Percentiles rank a stretch among this genome's conserved stretches.
Evolutionary conservation across 805 yeast genomes (phyloP).

Genomic region (Nakazawaea ernobii): DNA sequence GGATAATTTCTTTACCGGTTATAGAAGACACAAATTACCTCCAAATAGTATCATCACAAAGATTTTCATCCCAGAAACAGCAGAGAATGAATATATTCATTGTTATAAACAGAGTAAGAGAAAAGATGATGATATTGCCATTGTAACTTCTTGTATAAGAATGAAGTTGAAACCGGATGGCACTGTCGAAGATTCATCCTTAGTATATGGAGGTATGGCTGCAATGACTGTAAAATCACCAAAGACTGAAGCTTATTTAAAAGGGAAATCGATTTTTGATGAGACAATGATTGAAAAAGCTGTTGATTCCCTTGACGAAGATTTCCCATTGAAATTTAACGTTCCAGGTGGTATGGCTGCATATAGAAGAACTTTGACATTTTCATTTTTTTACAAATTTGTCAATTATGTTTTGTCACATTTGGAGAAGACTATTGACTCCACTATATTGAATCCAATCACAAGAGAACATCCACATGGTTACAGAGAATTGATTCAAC

Average conservation of each 20-base stretch:
- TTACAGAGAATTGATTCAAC: constrained; percentile 31
- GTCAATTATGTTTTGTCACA: constrained; percentile 25
- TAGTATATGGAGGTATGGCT: constrained; percentile 45
- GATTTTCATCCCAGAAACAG: constrained; percentile 35
- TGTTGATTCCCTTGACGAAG: constrained; percentile 23
- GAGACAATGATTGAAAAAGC: constrained; percentile 24
- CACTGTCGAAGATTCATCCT: constrained; percentile 23
- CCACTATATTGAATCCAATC: constrained; percentile 27
- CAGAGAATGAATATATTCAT: constrained; percentile 29
- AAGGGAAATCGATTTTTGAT: constrained; percentile 20
- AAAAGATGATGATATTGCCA: constrained; percentile 45
- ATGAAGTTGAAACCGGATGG: constrained; percentile 19
- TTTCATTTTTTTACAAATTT: constrained; percentile 41
- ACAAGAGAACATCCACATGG: constrained; percentile 33
- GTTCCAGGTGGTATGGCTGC: constrained; percentile 49
- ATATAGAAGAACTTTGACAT: constrained; percentile 35
- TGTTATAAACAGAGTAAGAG: constrained; percentile 42
- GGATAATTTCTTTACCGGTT: constrained; percentile 38
- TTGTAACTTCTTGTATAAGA: constrained; percentile 37
- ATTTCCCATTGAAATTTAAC: constrained; percentile 31
- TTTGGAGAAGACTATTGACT: constrained; percentile 19
- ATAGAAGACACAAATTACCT: constrained; percentile 35
- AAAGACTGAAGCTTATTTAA: constrained; percentile 23
- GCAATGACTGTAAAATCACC: constrained; percentile 36
- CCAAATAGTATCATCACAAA: constrained; percentile 28